Conservation (phyloP, 495 filamentous ascomycete species). For the Rusavskia elegans region DNA sequence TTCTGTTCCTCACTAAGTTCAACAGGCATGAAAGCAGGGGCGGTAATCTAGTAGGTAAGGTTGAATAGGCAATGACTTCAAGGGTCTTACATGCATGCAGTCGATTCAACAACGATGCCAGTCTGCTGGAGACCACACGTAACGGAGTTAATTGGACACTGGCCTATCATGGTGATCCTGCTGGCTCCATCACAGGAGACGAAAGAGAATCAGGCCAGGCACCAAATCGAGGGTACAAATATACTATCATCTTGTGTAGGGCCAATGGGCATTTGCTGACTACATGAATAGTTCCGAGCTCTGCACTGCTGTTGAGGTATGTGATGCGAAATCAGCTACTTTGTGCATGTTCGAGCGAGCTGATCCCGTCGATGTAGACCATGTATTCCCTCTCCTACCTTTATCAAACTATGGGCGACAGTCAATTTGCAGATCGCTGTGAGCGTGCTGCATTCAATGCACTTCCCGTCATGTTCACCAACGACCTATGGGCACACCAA, state of each 20-base stretch:
- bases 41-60: conserved; percentile 1
- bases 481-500: conserved; percentile 45
- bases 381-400: conserved; percentile 29
- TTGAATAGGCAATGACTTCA: conserved; percentile 17
- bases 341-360: no score
- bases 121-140: conserved; percentile 21
- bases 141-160: conserved; percentile 32
- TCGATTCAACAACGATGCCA: conserved; percentile 25
- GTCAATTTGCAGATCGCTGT: conserved; percentile 37
- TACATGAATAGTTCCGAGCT: conserved; percentile 18
- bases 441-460: conserved; percentile 46
- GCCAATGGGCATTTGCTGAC: no score
- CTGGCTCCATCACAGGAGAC: conserved; percentile 24
- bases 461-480: conserved; percentile 36
- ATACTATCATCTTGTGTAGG: no score
- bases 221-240: conserved; percentile 14
- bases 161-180: conserved; percentile 28
- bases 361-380: conserved; percentile 18
- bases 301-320: conserved; percentile 15
- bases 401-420: conserved; percentile 27
- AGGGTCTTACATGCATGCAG: conserved; percentile 1
- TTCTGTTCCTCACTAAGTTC: no score
- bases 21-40: background rate
- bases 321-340: background rate
- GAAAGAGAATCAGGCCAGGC: conserved; percentile 19